Base-by-base conservation (phyloP, 768 basidiomycete genomes). In the Baorangia bicolor region DNA sequence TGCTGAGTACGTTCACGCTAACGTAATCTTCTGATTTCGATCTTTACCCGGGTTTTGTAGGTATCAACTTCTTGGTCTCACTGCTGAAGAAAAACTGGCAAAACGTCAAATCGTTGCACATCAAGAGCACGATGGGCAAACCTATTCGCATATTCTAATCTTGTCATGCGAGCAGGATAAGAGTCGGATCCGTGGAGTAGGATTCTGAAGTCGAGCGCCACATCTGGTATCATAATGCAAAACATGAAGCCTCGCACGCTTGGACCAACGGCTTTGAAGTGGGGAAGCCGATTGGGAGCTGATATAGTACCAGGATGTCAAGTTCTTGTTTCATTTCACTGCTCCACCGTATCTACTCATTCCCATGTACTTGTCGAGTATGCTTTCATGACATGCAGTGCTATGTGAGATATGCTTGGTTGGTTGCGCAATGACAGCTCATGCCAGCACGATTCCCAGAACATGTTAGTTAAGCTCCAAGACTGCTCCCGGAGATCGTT, bases 31-130 rank as follows among this genome's bases (percentile, higher is more conserved):
- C 6, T 20, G 27, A 12, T 44, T 10, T 37, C 20, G 48, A 49
- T 40, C 13, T 5, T 55, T 14, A 60, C 57, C 59, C 63, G 51
- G 27, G n/a, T 27, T 31, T 31, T 41, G 37, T 35, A 93, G 92
- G 92, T 76, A 96, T 98, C 84, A 99, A 99, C 87, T 99, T 99
- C 86, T 84, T 99, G 68, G 94, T 99, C 70, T 98, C 97, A 20
- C 79, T 99, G 58, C 86, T 99, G 73, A 98, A 98, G 86, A 99
- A 99, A 85, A 92, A 96, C 81, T 93, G 94, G 94, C 97, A 98
- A 77, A 99, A 98, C 78, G 89, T 98, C 80, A 94, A 94, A 80
- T 96, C 94, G 50, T 81, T 98, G 62, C 94, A 98, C 83, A 87
- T 99, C 82, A 99, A 99, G 84, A 86, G 87, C 69, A 94, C 96